These are phyloP conservation scores for Xylaria sp. DNA, from an alignment of 2,329 filamentous ascomycete genomes.

Conservation along the genomic window DNA sequence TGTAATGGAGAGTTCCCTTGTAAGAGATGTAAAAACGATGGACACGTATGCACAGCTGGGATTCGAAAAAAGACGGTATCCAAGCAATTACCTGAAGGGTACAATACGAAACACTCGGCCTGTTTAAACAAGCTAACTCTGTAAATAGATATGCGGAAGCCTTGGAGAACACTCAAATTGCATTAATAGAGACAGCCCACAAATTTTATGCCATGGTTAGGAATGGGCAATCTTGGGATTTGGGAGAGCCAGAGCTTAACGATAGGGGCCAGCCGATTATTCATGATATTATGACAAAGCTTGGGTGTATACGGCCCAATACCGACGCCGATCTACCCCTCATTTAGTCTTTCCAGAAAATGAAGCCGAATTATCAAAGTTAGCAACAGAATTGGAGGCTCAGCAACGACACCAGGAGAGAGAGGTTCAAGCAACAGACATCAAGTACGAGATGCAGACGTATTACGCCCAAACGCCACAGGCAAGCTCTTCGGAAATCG, in stretches of 20 bases:
- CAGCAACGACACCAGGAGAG: conserved; percentile 56
- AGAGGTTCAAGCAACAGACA: conserved; percentile 47
- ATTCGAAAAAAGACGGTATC: conserved; percentile 74
- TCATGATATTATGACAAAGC: conserved; percentile 72
- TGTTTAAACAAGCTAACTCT: conserved; percentile 20
- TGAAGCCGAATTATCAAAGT: conserved; percentile 66
- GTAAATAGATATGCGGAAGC: conserved; percentile 69
- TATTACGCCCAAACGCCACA: conserved; percentile 57
- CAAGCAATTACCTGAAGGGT: conserved; percentile 73
- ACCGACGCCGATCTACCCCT: conserved; percentile 68
- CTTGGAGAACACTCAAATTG: conserved; percentile 72
- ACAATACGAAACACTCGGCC: conserved; percentile 44
- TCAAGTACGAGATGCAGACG: conserved; percentile 52
- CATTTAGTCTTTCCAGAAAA: conserved; percentile 71
- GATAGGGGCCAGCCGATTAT: conserved; percentile 72
- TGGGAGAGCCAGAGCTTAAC: conserved; percentile 72
- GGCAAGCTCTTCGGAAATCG: conserved; percentile 65
- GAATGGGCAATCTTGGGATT: conserved; percentile 67
- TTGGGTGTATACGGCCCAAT: conserved; percentile 72
- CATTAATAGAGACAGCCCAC: conserved; percentile 71
- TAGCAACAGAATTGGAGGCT: conserved; percentile 65
- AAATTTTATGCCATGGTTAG: conserved; percentile 74
- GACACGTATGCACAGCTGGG: conserved; percentile 71
- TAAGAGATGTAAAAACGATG: conserved; percentile 74
- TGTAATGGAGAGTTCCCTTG: conserved; percentile 74